These are phyloP conservation scores for Rhododendron simsii DNA, from an alignment of 148 eudicot genomes.

Conservation along the genomic window DNA sequence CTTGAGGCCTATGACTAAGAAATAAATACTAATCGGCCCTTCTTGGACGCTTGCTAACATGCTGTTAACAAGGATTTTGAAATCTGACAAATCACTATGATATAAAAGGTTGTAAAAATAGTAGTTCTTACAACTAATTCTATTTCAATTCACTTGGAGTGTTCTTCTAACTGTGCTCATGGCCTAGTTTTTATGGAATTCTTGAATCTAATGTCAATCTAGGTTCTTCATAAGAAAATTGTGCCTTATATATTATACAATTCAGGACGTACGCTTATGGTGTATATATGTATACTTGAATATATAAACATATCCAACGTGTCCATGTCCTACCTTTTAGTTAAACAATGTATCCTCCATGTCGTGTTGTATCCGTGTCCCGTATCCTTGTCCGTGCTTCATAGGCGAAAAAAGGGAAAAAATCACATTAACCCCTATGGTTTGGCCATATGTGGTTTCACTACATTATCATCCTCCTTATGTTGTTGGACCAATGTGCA, in stretches of 20 bases:
- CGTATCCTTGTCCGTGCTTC: neutral
- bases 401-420: neutral
- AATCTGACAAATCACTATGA: neutral
- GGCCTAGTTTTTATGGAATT: neutral
- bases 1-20: no score
- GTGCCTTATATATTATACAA: neutral
- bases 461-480: neutral
- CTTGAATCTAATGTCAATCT: neutral
- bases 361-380: neutral
- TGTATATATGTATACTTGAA: neutral
- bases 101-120: neutral
- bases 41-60: no score
- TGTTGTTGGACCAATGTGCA: neutral
- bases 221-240: neutral
- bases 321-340: neutral
- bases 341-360: neutral
- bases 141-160: neutral
- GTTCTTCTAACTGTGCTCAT: neutral
- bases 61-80: neutral
- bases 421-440: neutral
- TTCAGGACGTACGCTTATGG: neutral
- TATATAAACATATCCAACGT: neutral
- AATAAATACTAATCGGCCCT: no score
- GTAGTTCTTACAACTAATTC: neutral
- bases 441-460: neutral